These are phyloP conservation scores for Talaromyces amestolkiae DNA, from an alignment of 2,329 filamentous ascomycete species.

Conservation along the genomic window DNA sequence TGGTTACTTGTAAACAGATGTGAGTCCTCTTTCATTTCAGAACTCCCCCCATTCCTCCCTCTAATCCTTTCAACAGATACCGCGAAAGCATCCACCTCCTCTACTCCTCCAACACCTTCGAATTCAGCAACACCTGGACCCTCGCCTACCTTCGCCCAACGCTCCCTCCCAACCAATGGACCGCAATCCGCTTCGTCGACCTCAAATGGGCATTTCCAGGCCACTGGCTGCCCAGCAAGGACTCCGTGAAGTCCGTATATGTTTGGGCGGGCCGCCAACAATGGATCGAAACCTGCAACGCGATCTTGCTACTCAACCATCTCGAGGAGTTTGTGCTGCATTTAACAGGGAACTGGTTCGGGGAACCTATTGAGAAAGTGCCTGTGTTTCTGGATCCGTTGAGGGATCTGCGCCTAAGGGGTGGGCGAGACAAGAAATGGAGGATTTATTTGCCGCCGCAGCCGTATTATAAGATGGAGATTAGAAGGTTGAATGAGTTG, in stretches of 20 bases:
- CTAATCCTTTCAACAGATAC: constrained; percentile 27
- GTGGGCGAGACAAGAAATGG: constrained; percentile 25
- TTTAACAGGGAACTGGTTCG: constrained; percentile 37
- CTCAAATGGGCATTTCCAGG: constrained; percentile 42
- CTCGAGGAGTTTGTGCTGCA: constrained; percentile 34
- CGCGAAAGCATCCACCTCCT: constrained; percentile 36
- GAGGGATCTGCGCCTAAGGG: constrained; percentile 26
- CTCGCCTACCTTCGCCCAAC: constrained; percentile 39
- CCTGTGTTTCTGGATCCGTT: constrained; percentile 38
- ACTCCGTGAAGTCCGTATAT: constrained; percentile 39
- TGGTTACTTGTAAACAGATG: constrained; percentile 38
- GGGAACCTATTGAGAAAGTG: constrained; percentile 37
- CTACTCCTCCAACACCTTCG: constrained; percentile 36
- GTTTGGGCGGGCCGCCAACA: constrained; percentile 37
- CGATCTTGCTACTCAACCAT: constrained; percentile 26
- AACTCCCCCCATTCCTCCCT: not conserved
- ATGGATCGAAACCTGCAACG: constrained; percentile 38
- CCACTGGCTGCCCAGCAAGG: constrained; percentile 42
- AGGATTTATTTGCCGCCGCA: constrained; percentile 34
- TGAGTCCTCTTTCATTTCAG: constrained; percentile 17
- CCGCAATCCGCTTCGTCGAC: constrained; percentile 33
- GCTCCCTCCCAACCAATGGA: constrained; percentile 30
- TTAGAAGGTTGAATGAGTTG: constrained; percentile 29
- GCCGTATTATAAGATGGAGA: constrained; percentile 35
- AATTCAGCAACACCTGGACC: constrained; percentile 43